Percentiles rank a stretch among this genome's conserved stretches.
These are phyloP conservation scores for Acidiella bohemica DNA, from an alignment of 495 filamentous ascomycete species.

Conservation along the genomic window DNA sequence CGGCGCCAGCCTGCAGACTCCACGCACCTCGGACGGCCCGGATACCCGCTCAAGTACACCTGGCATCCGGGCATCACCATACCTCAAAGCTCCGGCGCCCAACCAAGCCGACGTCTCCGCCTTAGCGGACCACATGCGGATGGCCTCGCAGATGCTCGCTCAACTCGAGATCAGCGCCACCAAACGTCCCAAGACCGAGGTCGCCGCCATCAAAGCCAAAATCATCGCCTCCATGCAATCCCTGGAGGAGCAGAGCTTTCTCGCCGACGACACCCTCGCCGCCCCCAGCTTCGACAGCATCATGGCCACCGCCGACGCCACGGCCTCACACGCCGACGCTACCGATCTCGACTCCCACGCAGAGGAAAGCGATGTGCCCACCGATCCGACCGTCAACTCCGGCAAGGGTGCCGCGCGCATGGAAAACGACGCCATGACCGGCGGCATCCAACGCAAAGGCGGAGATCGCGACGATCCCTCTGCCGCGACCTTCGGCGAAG, in stretches of 20 bases:
- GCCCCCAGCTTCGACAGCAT: conserved; percentile 60
- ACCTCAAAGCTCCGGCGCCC: conserved; percentile 23
- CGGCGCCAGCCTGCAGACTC: conserved; percentile 38
- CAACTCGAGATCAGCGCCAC: conserved; percentile 60
- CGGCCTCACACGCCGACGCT: conserved; percentile 25
- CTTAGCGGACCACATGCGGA: conserved; percentile 65
- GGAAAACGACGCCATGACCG: conserved; percentile 71
- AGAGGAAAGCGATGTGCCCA: conserved; percentile 31
- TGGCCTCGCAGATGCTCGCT: conserved; percentile 64
- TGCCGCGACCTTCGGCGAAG: conserved; percentile 65
- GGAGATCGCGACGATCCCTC: conserved; percentile 66
- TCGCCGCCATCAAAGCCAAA: conserved; percentile 59
- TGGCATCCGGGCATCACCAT: conserved; percentile 27
- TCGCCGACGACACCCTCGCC: conserved; percentile 36
- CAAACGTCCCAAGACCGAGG: conserved; percentile 56
- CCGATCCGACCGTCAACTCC: conserved; percentile 38
- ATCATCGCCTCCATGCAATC: conserved; percentile 76
- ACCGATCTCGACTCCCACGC: conserved; percentile 34
- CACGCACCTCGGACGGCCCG: conserved; percentile 44
- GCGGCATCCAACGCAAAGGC: conserved; percentile 54
- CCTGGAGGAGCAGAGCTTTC: conserved; percentile 67
- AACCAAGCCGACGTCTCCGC: conserved; percentile 61
- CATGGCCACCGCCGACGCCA: conserved; percentile 43
- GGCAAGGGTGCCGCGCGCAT: conserved; percentile 60
- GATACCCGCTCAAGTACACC: conserved; percentile 50